Conservation (phyloP, 768 basidiomycete genomes). For the Mycena capillaripes region DNA sequence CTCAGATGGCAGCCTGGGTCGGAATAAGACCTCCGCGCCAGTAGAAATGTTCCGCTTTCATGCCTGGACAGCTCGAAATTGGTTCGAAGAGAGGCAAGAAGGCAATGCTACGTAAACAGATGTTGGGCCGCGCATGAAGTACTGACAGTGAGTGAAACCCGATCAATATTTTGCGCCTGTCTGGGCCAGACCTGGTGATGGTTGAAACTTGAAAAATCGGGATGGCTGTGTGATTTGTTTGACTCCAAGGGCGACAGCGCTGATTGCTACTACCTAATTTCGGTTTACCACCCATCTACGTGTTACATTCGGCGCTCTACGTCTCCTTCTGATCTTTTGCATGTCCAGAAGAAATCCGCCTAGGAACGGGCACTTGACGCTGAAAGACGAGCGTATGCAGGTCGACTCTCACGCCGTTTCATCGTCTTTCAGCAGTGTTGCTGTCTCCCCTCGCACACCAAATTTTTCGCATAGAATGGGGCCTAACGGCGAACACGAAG, state of each 20-base stretch:
- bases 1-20: constrained; percentile 17
- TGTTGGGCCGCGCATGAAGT: neutral
- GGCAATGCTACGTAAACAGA: constrained; percentile 3
- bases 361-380: constrained; percentile 19
- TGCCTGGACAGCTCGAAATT: constrained; percentile 11
- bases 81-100: neutral
- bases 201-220: no score
- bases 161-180: neutral
- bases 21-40: neutral
- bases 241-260: neutral
- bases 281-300: neutral
- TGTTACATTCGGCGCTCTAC: neutral
- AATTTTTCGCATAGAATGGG: constrained; percentile 47
- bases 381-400: constrained; percentile 30
- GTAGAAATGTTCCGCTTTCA: constrained; percentile 26
- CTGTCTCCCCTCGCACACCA: constrained; percentile 68
- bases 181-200: neutral
- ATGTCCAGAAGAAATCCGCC: constrained; percentile 36
- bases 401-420: constrained; percentile 65
- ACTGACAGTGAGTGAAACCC: neutral
- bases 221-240: neutral
- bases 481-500: constrained; percentile 52
- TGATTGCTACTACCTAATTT: neutral
- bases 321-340: constrained; percentile 7
- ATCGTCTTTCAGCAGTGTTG: constrained; percentile 72